Conservation (phyloP, 768 basidiomycete species). For the Russula earlei region DNA sequence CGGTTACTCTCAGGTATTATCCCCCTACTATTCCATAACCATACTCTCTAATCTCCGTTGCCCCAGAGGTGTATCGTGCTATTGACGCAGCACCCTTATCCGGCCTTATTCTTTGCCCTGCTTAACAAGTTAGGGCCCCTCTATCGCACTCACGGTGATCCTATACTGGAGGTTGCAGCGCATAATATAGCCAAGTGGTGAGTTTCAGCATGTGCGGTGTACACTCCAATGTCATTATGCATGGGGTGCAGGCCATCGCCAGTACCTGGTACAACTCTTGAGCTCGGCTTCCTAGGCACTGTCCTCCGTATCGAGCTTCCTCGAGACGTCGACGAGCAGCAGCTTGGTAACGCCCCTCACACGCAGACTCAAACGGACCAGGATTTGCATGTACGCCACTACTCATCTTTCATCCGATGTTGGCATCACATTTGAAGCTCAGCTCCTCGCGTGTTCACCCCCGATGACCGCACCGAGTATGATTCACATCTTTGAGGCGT, state of each 20-base stretch:
- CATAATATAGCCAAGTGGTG: conserved; percentile 82
- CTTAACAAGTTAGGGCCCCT: conserved; percentile 66
- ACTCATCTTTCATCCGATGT: not conserved
- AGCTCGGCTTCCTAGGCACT: conserved; percentile 78
- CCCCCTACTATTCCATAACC: not conserved
- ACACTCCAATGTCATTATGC: conserved; percentile 13
- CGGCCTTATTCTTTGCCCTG: conserved; percentile 65
- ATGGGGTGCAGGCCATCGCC: conserved; percentile 68
- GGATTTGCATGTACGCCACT: conserved; percentile 13
- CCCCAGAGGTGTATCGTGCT: conserved; percentile 70
- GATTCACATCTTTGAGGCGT: conserved; percentile 52
- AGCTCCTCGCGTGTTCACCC: conserved; percentile 63
- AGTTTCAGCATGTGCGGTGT: conserved; percentile 19
- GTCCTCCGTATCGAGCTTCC: conserved; percentile 70
- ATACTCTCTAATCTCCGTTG: conserved; percentile 17
- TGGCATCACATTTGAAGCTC: not conserved
- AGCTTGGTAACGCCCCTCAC: conserved; percentile 44
- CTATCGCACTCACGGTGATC: conserved; percentile 59
- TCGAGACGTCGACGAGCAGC: conserved; percentile 57
- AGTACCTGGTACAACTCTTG: conserved; percentile 50
- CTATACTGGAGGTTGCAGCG: conserved; percentile 81
- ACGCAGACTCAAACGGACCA: conserved; percentile 12
- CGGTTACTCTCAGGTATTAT: conserved; percentile 66
- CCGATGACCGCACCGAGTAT: conserved; percentile 46
- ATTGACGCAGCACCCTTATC: conserved; percentile 69